Base-by-base conservation (phyloP, 306 rosid genomes). In the Sophora flavescens region DNA sequence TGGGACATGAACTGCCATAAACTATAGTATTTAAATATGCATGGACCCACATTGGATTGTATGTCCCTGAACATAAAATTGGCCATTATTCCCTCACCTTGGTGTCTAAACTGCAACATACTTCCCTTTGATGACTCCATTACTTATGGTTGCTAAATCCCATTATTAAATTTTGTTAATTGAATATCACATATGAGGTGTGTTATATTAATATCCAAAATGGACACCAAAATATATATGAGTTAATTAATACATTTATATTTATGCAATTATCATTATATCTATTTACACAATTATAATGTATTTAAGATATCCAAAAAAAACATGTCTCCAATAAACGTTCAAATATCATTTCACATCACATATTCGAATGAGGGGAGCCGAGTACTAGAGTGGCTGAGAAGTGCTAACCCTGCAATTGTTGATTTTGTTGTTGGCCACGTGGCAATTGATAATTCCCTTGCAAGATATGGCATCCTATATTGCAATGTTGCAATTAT, bases 371-470 rank as follows among this genome's bases (percentile, higher is more conserved):
- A 72, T 14, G 70, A 64, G 84, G 63, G 76, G 89, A 84, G 66
- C 57, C 78, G 57, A 11, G 22, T 26, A 22, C 52, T 48, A 45
- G 77, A 78, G 90, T 87, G 68, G 82, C 59, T 45, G 64, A 16
- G 83, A 87, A 87, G 88, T 82, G 68, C 80, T 30, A 56, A 8
- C 3, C 3, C 38, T 12, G 86, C 89, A 87, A 11, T 74, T 80
- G 87, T 81, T 63, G 22, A 3, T 15, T 42, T 45, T 8, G 4
- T 1, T 28, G 0, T 41, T 0, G 63, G 39, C 83, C 82, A 67
- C 38, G 57, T 87, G 80, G 72, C 82, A 57, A 6, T 82, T 78
- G 75, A 85, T n/a, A n/a, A n/a, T 87, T 85, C 73, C 75, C 85
- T 87, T 81, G 2, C 63, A 77, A 84, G 94, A 80, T 78, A 87